phyloP scores from a whole-genome alignment of 176 grass and related monocot species.

The maize (Zea mays) region DNA sequence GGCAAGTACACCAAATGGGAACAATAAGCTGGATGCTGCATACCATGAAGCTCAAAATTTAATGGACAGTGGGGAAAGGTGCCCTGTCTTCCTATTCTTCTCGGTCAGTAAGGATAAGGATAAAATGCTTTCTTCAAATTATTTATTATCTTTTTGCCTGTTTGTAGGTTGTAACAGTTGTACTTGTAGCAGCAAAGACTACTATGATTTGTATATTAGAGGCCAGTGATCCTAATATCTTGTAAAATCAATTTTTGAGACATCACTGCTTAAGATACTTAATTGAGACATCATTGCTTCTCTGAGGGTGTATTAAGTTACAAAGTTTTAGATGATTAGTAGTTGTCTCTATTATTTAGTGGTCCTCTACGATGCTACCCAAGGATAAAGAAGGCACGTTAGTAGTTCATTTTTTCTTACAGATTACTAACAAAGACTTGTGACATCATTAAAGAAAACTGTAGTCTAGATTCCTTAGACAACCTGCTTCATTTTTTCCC shows the following conservation, averaged over 20 bases:
- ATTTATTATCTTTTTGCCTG: constrained; percentile 24
- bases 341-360: not conserved
- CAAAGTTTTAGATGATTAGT: constrained; percentile 5
- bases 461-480: not conserved
- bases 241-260: constrained; percentile 23
- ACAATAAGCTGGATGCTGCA: constrained; percentile 66
- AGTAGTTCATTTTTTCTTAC: constrained; percentile 3
- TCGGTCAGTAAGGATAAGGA: constrained; percentile 70
- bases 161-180: not conserved
- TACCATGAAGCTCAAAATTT: constrained; percentile 59
- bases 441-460: constrained; percentile 14
- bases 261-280: constrained; percentile 30
- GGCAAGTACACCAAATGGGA: constrained; percentile 83
- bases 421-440: not conserved
- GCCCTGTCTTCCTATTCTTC: constrained; percentile 83
- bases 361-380: not conserved
- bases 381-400: not conserved
- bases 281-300: constrained; percentile 21
- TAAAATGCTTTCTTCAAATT: constrained; percentile 32
- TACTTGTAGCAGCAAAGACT: constrained; percentile 3
- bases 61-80: constrained; percentile 53
- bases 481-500: not conserved
- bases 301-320: not conserved
- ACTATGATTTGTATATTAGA: constrained; percentile 1
- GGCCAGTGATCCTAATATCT: constrained; percentile 13